Conservation (phyloP, 768 basidiomycete species). For the Pisolithus marmoratus region DNA sequence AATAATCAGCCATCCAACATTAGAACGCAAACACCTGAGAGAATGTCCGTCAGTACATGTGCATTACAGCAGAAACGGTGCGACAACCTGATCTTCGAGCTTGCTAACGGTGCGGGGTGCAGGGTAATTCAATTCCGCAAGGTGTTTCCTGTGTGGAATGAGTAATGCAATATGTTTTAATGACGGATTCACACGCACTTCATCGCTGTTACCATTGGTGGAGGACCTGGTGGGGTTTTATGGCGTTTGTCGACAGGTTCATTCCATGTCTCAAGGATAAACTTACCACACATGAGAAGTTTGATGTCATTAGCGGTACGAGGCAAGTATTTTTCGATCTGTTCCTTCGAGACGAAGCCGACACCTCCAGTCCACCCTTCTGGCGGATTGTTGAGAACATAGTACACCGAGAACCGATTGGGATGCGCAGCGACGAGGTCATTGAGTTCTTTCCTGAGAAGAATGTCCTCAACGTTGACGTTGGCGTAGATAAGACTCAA, state of each 20-base stretch:
- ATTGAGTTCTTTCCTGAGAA: constrained; percentile 85
- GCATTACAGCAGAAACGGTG: background rate
- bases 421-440: constrained; percentile 59
- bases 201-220: constrained; percentile 76
- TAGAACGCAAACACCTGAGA: constrained; percentile 39
- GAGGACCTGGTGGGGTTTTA: constrained; percentile 42
- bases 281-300: constrained; percentile 81
- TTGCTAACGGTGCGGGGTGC: constrained; percentile 89
- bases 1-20: background rate
- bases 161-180: constrained; percentile 1
- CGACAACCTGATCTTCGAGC: constrained; percentile 73
- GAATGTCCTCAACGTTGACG: constrained; percentile 87
- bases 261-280: constrained; percentile 8
- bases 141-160: constrained; percentile 60
- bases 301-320: constrained; percentile 61
- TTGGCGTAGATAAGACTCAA: constrained; percentile 95
- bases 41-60: constrained; percentile 9
- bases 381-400: constrained; percentile 95
- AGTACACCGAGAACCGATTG: constrained; percentile 71
- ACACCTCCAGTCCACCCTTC: constrained; percentile 80
- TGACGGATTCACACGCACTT: constrained; percentile 48
- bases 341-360: constrained; percentile 91
- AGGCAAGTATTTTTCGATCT: constrained; percentile 82
- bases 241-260: background rate
- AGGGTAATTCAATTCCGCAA: constrained; percentile 83